These are phyloP conservation scores for Kuraishia molischiana DNA, from an alignment of 805 yeast genomes.

Conservation along the genomic window DNA sequence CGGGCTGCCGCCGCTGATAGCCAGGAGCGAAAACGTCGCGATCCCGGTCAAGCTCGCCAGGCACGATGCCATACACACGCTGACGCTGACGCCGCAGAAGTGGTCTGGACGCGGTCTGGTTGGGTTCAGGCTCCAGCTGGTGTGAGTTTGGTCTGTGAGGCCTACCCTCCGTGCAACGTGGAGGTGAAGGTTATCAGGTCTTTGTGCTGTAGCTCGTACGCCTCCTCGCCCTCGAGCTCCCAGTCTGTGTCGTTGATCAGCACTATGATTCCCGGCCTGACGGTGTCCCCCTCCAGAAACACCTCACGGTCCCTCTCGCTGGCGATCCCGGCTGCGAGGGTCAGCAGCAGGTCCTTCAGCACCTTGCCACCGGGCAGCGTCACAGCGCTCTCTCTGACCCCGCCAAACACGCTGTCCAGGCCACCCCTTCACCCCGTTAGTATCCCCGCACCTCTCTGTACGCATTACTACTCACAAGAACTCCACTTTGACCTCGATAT, in stretches of 20 bases:
- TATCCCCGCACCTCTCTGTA: too few relatives aligned
- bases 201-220: constrained; percentile 62
- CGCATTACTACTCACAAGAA: too few relatives aligned
- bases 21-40: constrained; percentile 5
- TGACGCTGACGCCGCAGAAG: constrained; percentile 28
- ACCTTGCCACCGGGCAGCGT: constrained; percentile 25
- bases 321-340: constrained; percentile 41
- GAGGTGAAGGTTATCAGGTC: constrained; percentile 84
- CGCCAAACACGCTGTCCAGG: constrained; percentile 65
- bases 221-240: constrained; percentile 89
- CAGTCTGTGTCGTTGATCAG: constrained; percentile 92
- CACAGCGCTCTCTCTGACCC: constrained; percentile 44
- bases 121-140: constrained; percentile 50
- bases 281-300: constrained; percentile 71
- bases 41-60: constrained; percentile 16
- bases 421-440: constrained; percentile 47
- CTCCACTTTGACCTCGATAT: too few relatives aligned
- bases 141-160: constrained; percentile 14
- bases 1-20: constrained; percentile 35
- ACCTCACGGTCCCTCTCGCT: constrained; percentile 56
- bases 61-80: constrained; percentile 10
- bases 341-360: constrained; percentile 41
- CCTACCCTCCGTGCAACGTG: constrained; percentile 87
- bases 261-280: constrained; percentile 89
- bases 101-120: constrained; percentile 67